Percentiles rank a stretch among this genome's conserved stretches.
These are phyloP conservation scores for Ceratonia siliqua DNA, from an alignment of 306 rosid species.

Conservation along the genomic window DNA sequence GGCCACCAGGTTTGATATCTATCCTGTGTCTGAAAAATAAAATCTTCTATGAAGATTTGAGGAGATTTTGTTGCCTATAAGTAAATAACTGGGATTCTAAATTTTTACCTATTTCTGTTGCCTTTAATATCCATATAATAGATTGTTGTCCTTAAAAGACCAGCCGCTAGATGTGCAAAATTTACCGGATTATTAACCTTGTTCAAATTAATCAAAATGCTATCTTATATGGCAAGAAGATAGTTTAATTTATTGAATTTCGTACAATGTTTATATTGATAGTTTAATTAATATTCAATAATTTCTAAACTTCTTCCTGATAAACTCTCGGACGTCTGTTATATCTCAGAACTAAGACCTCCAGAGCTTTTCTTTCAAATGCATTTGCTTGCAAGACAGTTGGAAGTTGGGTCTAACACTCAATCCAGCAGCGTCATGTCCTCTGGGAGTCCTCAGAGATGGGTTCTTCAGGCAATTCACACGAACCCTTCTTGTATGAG, in stretches of 20 bases:
- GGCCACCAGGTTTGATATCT: slow-evolving; percentile 87
- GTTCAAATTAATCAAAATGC: slow-evolving; percentile 16
- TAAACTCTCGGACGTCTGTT: slow-evolving; percentile 4
- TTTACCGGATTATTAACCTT: slow-evolving; percentile 14
- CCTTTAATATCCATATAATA: not conserved
- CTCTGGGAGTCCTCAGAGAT: slow-evolving; percentile 62
- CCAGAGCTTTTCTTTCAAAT: slow-evolving; percentile 87
- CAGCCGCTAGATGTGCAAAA: not conserved
- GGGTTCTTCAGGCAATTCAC: slow-evolving; percentile 88
- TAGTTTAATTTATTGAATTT: slow-evolving; percentile 22
- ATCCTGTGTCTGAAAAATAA: slow-evolving; percentile 7
- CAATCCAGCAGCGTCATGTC: slow-evolving; percentile 42
- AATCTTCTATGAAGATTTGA: not conserved
- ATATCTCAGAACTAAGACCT: slow-evolving; percentile 67
- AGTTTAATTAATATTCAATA: not conserved
- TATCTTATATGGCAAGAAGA: slow-evolving; percentile 22
- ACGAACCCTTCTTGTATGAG: slow-evolving; percentile 76
- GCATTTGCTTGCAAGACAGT: slow-evolving; percentile 76
- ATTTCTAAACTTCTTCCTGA: slow-evolving; percentile 7
- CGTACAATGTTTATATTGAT: slow-evolving; percentile 13
- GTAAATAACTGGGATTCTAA: slow-evolving; percentile 9
- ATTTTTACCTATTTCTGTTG: not conserved
- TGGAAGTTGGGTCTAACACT: slow-evolving; percentile 38
- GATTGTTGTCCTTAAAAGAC: slow-evolving; percentile 19
- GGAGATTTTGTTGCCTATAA: not conserved